phyloP scores from a whole-genome alignment of 2,329 filamentous ascomycete species.

The Penicillium glabrum region DNA sequence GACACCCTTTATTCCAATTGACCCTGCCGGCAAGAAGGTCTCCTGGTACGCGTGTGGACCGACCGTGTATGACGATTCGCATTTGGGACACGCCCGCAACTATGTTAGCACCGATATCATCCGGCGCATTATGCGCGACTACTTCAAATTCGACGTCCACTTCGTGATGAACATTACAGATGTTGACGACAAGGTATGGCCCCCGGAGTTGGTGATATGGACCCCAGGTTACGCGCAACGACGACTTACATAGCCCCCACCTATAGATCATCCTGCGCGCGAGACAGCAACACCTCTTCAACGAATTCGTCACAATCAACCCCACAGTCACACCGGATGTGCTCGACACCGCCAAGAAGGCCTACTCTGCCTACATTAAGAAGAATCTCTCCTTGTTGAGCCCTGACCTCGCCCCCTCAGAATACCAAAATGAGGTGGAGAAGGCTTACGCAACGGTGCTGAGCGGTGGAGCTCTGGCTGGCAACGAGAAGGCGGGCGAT shows the following conservation, averaged over 20 bases:
- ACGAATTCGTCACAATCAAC: constrained; percentile 62
- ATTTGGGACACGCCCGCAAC: constrained; percentile 82
- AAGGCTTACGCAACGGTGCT: constrained; percentile 56
- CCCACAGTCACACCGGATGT: constrained; percentile 46
- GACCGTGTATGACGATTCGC: constrained; percentile 79
- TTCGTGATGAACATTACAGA: constrained; percentile 96
- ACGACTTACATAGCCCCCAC: constrained; percentile 3
- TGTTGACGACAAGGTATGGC: constrained; percentile 67
- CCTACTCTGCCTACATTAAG: constrained; percentile 60
- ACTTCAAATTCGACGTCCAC: constrained; percentile 77
- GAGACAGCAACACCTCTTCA: constrained; percentile 75
- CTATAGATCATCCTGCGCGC: constrained; percentile 62
- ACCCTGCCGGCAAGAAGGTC: constrained; percentile 66
- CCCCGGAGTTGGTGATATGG: neutral
- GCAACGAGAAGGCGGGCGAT: constrained; percentile 62
- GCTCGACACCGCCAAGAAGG: constrained; percentile 50
- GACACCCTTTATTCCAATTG: constrained; percentile 71
- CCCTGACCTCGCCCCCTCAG: constrained; percentile 44
- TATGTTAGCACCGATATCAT: constrained; percentile 91
- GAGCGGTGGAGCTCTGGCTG: constrained; percentile 55
- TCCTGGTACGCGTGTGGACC: constrained; percentile 90
- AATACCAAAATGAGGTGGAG: constrained; percentile 50
- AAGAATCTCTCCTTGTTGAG: constrained; percentile 64
- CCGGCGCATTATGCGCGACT: constrained; percentile 75
- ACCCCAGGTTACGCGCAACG: neutral